Conservation (phyloP, 106 monocot genomes). For the Dioscorea zingiberensis region DNA sequence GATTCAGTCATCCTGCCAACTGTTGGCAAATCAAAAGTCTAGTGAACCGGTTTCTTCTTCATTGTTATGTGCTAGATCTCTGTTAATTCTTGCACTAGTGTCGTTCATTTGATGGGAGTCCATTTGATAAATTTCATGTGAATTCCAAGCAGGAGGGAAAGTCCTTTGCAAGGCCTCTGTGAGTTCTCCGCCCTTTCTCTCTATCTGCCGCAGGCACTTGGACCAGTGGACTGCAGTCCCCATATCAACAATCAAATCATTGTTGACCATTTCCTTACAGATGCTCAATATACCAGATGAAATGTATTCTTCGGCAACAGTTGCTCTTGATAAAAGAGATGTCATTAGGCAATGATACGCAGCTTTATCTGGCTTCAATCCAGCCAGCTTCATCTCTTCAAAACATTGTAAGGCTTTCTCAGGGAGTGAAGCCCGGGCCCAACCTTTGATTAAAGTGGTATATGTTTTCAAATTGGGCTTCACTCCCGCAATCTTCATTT, state of each 20-base stretch:
- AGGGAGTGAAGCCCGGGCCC: slow-evolving; percentile 84
- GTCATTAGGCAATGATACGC: slow-evolving; percentile 94
- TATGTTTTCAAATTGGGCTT: slow-evolving; percentile 86
- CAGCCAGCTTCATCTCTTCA: slow-evolving; percentile 74
- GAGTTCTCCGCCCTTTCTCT: slow-evolving; percentile 84
- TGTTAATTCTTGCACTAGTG: not conserved
- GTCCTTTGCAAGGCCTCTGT: slow-evolving; percentile 86
- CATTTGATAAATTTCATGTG: slow-evolving; percentile 18
- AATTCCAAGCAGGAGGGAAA: slow-evolving; percentile 91
- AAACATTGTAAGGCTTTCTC: slow-evolving; percentile 84
- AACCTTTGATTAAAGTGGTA: slow-evolving; percentile 85
- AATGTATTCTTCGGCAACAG: slow-evolving; percentile 62
- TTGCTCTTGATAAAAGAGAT: slow-evolving; percentile 76
- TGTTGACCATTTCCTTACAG: slow-evolving; percentile 82
- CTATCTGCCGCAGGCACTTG: slow-evolving; percentile 63
- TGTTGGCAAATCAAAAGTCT: too few relatives aligned
- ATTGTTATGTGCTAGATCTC: too few relatives aligned
- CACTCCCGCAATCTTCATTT: slow-evolving; percentile 70
- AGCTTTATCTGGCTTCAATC: slow-evolving; percentile 76
- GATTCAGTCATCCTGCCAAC: too few relatives aligned
- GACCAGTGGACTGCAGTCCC: slow-evolving; percentile 91
- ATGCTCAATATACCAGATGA: slow-evolving; percentile 62
- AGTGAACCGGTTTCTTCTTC: too few relatives aligned
- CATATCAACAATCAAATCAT: slow-evolving; percentile 69
- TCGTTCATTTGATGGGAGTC: not conserved